Base-by-base conservation (phyloP, 345 rosid species). In the Isatis tinctoria region DNA sequence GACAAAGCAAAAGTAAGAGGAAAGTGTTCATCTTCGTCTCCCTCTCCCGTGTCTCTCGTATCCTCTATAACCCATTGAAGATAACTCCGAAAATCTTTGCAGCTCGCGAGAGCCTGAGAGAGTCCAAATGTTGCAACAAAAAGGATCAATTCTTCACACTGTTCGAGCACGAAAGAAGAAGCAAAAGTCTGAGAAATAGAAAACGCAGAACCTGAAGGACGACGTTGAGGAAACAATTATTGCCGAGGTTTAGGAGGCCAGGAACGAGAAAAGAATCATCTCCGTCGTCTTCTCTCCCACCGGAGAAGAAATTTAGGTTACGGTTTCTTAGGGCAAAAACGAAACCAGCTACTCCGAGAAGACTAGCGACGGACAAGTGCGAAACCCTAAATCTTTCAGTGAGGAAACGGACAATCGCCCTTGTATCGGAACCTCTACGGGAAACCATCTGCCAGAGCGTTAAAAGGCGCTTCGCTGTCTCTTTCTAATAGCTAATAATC, bases 161-260 rank as follows among this genome's bases (percentile, higher is more conserved):
- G 2, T 22, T 22, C 24, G 24, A 22, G 24, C 24, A 22, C 24
- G 3, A 20, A 3, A 16, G 40, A 40, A 2, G 14, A n/a, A n/a
- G 41, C 1, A 36, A 36, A 2, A 36, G 40, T 36, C 40, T 36
- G 14, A 39, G 41, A 37, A 11, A 43, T 13, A 41, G 8, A 32
- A n/a, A 1, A 44, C n/a, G 49, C 48, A 18, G 48, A 65, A 94
- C 98, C 96, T 91, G 98, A 48, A 94, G 78, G 28, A 91, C 81
- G 18, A 86, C 97, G 73, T 91, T 94, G 71, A 91, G 81, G 76
- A 91, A 94, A 80, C 97, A 91, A 64, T 89, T 91, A 64, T 87
- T 91, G 4, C 95, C 97, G 20, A 83, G 89, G 82, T 94, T 94
- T 68, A 80, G 87, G 75, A 91, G 76, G 13, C 97, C 98, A 35